Percentiles rank a stretch among this genome's conserved stretches.
These are phyloP conservation scores for Euphorbia celastroides DNA, from an alignment of 441 rosid genomes.

Conservation along the genomic window DNA sequence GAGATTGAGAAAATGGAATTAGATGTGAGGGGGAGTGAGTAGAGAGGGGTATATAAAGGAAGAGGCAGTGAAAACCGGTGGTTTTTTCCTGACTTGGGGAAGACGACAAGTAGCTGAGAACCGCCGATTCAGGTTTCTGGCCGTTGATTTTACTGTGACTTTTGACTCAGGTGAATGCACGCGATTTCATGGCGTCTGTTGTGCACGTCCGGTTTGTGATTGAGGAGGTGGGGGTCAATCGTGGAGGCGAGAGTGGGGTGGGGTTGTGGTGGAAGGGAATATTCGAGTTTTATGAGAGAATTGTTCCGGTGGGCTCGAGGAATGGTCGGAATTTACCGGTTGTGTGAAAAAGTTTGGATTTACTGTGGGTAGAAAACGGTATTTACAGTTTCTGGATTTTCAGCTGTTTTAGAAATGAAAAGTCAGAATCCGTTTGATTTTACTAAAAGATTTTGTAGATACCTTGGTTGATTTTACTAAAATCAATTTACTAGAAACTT, in stretches of 20 bases:
- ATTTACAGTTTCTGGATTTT: neutral
- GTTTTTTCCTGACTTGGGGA: constrained; percentile 12
- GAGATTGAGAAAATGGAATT: neutral
- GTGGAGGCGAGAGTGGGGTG: neutral
- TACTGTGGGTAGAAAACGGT: neutral
- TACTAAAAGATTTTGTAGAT: too few relatives aligned
- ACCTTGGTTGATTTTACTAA: too few relatives aligned
- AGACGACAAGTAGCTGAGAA: constrained; percentile 11
- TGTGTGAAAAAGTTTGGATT: neutral
- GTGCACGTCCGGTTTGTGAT: neutral
- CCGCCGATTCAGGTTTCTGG: constrained; percentile 17
- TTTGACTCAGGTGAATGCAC: neutral
- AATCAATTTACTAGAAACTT: too few relatives aligned
- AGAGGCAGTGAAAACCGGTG: neutral
- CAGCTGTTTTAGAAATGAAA: neutral
- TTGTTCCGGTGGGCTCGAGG: constrained; percentile 15
- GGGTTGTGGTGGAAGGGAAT: neutral
- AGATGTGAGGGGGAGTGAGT: neutral
- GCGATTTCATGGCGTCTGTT: neutral
- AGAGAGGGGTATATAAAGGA: constrained; percentile 5
- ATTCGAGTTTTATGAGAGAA: constrained; percentile 1
- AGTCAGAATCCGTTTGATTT: too few relatives aligned
- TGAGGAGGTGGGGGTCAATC: neutral
- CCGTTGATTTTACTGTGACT: constrained; percentile 17
- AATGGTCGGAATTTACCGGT: neutral